These are phyloP conservation scores for Leishmania tarentolae DNA, from an alignment of 208 protist species.

Conservation along the genomic window DNA sequence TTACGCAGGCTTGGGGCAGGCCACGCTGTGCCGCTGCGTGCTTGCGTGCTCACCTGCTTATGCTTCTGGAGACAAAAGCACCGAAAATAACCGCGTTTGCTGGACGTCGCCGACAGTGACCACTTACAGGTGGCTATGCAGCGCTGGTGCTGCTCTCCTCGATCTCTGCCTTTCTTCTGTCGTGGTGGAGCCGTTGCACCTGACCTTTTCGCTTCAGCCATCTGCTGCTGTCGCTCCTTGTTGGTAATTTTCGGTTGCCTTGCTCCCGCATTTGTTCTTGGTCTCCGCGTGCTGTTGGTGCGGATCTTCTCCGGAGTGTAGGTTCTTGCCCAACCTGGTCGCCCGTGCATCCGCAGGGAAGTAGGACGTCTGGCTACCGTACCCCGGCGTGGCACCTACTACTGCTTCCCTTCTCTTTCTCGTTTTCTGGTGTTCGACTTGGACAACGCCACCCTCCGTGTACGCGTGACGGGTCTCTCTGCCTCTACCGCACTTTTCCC, in stretches of 20 bases:
- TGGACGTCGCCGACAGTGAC: not conserved
- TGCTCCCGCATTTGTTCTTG: not conserved
- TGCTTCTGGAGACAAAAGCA: not conserved
- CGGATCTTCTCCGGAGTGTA: not conserved
- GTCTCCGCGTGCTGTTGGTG: not conserved
- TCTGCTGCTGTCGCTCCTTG: too few species aligned
- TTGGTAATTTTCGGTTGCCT: not conserved
- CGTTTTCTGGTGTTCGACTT: not conserved
- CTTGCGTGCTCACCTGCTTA: not conserved
- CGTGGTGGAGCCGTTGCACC: too few species aligned
- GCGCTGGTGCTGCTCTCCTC: not conserved
- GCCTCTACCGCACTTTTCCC: not conserved
- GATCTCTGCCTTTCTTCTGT: too few species aligned
- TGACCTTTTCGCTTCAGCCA: too few species aligned
- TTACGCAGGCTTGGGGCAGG: not conserved
- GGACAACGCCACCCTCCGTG: not conserved
- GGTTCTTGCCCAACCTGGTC: not conserved
- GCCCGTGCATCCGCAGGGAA: not conserved
- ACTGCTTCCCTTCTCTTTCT: not conserved
- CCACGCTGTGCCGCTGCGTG: not conserved
- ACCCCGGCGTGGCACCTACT: not conserved
- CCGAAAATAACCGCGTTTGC: not conserved
- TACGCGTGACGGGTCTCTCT: not conserved
- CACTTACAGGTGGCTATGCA: not conserved
- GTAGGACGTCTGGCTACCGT: not conserved